Conservation (phyloP, 306 rosid genomes). For the Acacia confusa region DNA sequence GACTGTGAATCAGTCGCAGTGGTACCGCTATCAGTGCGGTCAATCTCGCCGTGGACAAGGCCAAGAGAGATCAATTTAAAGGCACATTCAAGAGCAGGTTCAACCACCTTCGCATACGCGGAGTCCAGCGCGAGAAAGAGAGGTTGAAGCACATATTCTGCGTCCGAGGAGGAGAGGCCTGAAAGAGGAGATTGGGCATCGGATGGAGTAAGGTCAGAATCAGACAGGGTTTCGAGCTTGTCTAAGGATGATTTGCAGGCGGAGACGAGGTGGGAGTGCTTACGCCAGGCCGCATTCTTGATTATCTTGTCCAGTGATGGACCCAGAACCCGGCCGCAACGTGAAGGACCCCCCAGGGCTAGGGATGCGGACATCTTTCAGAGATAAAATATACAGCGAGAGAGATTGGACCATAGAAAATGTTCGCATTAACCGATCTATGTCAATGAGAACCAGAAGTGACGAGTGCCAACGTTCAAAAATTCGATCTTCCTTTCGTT, state of each 20-base stretch:
- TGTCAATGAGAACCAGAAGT: neutral
- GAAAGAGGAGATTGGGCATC: conserved; percentile 58
- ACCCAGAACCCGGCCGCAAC: conserved; percentile 85
- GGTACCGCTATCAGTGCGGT: conserved; percentile 35
- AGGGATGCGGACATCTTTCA: conserved; percentile 77
- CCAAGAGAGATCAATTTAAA: conserved; percentile 90
- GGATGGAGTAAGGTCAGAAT: conserved; percentile 38
- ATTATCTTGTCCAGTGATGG: conserved; percentile 94
- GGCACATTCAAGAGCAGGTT: conserved; percentile 92
- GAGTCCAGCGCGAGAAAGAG: conserved; percentile 79
- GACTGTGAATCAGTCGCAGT: conserved; percentile 29
- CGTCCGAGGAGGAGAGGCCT: conserved; percentile 67
- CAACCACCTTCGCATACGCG: conserved; percentile 80
- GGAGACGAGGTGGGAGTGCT: conserved; percentile 93
- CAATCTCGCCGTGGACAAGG: conserved; percentile 75
- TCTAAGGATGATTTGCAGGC: conserved; percentile 86
- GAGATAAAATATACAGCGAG: neutral
- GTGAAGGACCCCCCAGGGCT: conserved; percentile 87
- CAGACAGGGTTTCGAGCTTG: conserved; percentile 84
- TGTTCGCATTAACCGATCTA: conserved; percentile 31
- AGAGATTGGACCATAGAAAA: conserved; percentile 28
- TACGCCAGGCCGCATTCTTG: conserved; percentile 98
- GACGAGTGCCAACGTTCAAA: conserved; percentile 17
- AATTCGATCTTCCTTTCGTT: conserved; percentile 19
- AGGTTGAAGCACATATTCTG: conserved; percentile 76